A percentile compares a stretch with the other conserved stretches of the same genome.
phyloP scores from a whole-genome alignment of 306 rosid genomes.

The Cicer yamashitae region DNA sequence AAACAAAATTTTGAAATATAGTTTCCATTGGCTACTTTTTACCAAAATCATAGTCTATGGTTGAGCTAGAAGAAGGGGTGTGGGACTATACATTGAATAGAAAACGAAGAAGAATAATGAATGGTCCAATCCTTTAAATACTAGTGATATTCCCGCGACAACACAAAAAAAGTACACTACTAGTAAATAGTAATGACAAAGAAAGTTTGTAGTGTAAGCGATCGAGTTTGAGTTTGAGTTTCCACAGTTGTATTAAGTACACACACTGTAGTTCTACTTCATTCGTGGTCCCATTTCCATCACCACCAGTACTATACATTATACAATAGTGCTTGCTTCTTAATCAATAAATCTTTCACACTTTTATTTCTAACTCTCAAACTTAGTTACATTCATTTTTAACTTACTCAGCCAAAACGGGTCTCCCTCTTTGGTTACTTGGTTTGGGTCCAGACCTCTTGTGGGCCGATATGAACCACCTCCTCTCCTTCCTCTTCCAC shows the following conservation, averaged over 20 bases:
- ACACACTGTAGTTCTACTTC: neutral
- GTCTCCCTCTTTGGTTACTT: constrained; percentile 97
- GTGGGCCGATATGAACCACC: constrained; percentile 96
- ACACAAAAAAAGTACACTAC: neutral
- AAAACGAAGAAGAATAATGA: too few species aligned
- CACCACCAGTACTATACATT: neutral
- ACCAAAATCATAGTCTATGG: too few species aligned
- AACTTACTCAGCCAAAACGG: constrained; percentile 74
- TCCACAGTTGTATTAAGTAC: neutral
- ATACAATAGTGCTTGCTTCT: neutral
- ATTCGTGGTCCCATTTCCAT: constrained; percentile 3
- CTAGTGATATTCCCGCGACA: constrained; percentile 47
- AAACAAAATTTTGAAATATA: too few species aligned
- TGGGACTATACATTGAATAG: too few species aligned
- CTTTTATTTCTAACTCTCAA: neutral
- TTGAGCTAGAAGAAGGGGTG: too few species aligned
- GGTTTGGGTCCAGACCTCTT: constrained; percentile 84
- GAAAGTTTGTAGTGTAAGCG: neutral
- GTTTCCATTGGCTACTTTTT: too few species aligned
- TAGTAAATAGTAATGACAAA: neutral
- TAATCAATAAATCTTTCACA: neutral
- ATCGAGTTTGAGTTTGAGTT: neutral
- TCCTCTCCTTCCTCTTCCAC: constrained; percentile 92
- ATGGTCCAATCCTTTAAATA: constrained; percentile 48
- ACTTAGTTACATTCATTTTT: neutral